Base-by-base conservation (phyloP, 805 yeast genomes). In the Wickerhamomyces bisporus region DNA sequence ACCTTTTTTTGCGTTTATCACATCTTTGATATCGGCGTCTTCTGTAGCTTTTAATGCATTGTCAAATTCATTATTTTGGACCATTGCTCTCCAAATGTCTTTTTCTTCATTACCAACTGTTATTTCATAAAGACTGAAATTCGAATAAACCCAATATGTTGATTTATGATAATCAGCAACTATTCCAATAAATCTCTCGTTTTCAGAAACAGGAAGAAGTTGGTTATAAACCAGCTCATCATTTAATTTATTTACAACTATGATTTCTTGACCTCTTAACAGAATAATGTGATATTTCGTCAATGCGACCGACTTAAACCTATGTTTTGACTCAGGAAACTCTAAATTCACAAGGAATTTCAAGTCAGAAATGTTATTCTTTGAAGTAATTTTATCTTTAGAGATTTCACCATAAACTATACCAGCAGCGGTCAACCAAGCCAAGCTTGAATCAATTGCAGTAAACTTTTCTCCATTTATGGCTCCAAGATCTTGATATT, bases 111-210 rank as follows among this genome's bases (percentile, higher is more conserved):
- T 73, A 26, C 71, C 71, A 11, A 86, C 65, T 9, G 81, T 69
- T 6, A 93, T 60, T 55, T 93, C 98, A 53, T 72, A 84, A 9
- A 93, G 76, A 34, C 68, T 68, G 5, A 61, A 53, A 11, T 64
- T 58, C 0, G 93, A 76, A 49, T 66, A 86, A 4, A 84, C 59
- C 98, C 98, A 93, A 49, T 66, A 84, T 0, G 98, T 85, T 1
- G 66, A 53, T 31, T 60, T 60, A 4, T 58, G 42, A 36, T 60
- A 58, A 49, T 84, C 94, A 2, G 68, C 65, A 3, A 70, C 51
- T 5, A 77, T 53, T 0, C 81, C 81, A 6, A 68, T 39, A 32
- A 72, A 53, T 20, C 55, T 49, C 32, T 68, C 74, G 31, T 53
- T 54, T 5, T 55, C 56, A 18, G 51, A 52, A 37, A 40, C 49